These are phyloP conservation scores for Polytrichum formosum DNA, from an alignment of 225 moss, liverwort and hornwort genomes.

Conservation along the genomic window DNA sequence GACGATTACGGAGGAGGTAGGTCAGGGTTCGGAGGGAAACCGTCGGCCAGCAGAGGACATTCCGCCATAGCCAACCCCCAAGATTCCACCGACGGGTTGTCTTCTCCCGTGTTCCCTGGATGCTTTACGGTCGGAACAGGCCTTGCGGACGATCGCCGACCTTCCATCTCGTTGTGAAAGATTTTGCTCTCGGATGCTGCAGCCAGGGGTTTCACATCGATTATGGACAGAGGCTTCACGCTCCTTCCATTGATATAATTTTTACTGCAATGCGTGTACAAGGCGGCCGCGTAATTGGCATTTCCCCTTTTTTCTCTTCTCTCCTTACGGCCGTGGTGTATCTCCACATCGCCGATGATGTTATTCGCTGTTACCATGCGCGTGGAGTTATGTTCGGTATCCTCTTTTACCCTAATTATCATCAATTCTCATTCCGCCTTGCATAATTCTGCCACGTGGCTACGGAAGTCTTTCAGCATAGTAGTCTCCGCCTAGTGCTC, in stretches of 20 bases:
- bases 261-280: constrained; percentile 16
- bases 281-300: constrained; percentile 8
- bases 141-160: constrained; percentile 27
- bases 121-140: constrained; percentile 48
- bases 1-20: no score
- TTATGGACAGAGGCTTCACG: constrained; percentile 6
- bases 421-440: no score
- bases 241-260: constrained; percentile 29
- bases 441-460: no score
- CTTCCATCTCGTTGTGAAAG: not conserved
- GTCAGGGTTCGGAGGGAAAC: no score
- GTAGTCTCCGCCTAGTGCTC: not conserved
- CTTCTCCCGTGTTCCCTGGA: constrained; percentile 19
- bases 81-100: constrained; percentile 42
- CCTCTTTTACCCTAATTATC: no score
- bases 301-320: not conserved
- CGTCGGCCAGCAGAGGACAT: no score
- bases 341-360: not conserved
- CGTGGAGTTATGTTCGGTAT: constrained; percentile 2
- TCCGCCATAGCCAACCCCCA: no score
- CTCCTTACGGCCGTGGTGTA: constrained; percentile 4
- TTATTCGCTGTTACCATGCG: constrained; percentile 18
- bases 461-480: no score
- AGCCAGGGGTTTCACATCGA: not conserved
- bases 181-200: not conserved